Base-by-base conservation (phyloP, 345 rosid species). In the Leavenworthia alabamica region DNA sequence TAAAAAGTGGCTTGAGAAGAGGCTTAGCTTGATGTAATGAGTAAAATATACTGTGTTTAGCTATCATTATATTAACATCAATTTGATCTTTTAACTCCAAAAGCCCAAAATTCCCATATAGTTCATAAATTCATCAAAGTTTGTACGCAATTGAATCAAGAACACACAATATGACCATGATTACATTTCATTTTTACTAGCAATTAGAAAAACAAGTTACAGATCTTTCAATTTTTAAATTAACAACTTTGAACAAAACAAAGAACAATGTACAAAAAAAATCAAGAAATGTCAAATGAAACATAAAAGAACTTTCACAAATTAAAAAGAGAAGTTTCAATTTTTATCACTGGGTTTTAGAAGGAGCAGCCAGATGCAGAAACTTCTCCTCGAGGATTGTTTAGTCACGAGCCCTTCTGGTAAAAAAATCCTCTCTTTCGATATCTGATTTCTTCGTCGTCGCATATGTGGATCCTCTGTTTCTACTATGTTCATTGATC, bases 401-500 rank as follows among this genome's bases (percentile, higher is more conserved):
- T n/a, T n/a, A 16, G 15, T 56, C 57, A 37, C 26, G 50, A 57
- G 24, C 17, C 54, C 3, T 8, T 67, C 16, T 29, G 36, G 11
- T 22, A 16, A 49, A 49, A 48, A 1, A 58, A 59, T 50, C 13
- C 31, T 53, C 56, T 43, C 10, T 19, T 37, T 36, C 50, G 1
- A 26, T 45, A 53, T 10, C 31, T 8, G 29, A 0, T 29, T 67
- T 61, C 57, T 57, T 68, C 4, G 4, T 16, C 8, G 31, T 56
- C 26, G 13, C 22, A 9, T 19, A 2, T 6, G 19, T 1, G 8
- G 60, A 46, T 50, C 48, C 47, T 49, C 40, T 49, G 61, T 26
- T 50, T 32, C 61, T 32, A 9, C 50, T 32, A 33, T 65, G 68
- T 36, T 69, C 80, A 40, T 57, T 49, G 1, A 86, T 46, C 36